These are phyloP conservation scores for Agaricus blazei DNA, from an alignment of 768 basidiomycete species.

Conservation along the genomic window DNA sequence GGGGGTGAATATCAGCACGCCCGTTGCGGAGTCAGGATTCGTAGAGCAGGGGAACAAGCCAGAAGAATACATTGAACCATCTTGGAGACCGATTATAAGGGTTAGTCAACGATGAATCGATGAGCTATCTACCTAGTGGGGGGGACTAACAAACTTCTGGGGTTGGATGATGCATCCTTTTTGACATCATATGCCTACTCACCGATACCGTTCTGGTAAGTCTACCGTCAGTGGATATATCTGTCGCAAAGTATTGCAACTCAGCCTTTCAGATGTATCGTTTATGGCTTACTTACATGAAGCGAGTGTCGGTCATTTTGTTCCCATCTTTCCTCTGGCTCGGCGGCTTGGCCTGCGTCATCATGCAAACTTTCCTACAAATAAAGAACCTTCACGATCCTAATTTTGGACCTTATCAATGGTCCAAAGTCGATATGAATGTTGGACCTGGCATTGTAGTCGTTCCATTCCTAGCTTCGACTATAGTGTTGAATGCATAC, in stretches of 20 bases:
- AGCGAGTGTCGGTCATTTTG: neutral
- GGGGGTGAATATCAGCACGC: neutral
- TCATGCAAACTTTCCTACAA: neutral
- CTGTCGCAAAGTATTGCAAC: neutral
- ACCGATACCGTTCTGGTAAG: neutral
- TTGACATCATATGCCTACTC: neutral
- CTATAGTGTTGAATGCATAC: constrained; percentile 8
- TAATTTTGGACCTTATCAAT: neutral
- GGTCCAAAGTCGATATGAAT: constrained; percentile 1
- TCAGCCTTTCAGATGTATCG: constrained; percentile 5
- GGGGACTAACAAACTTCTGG: neutral
- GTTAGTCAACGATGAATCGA: neutral
- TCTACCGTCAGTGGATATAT: neutral
- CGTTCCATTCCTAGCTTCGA: constrained; percentile 10
- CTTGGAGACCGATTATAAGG: neutral
- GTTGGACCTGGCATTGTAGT: constrained; percentile 9
- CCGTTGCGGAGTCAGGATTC: neutral
- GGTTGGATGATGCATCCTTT: neutral
- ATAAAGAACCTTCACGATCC: neutral
- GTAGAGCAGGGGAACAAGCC: neutral
- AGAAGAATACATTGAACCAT: neutral
- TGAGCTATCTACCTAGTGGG: neutral
- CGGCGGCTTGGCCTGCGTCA: constrained; percentile 5
- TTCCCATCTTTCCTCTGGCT: constrained; percentile 9
- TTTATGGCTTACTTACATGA: constrained; percentile 4